Evolutionary conservation across 2,329 filamentous ascomycete species (phyloP), one percentile per base, ranked within the genome.

Genomic region (Aspergillus puulaauensis): DNA sequence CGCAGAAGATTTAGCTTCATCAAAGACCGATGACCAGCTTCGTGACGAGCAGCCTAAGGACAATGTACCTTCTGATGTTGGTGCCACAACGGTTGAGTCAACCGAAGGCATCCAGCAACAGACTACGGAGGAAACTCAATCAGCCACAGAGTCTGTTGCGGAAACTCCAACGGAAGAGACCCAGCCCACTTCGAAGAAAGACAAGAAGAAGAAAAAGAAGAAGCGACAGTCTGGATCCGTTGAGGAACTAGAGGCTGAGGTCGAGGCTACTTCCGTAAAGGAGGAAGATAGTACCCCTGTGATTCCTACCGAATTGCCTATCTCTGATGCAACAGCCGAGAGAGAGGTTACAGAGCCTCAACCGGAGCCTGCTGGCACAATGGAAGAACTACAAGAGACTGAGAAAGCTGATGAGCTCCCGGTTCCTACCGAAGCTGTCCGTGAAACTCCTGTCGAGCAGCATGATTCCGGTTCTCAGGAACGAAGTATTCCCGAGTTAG

Each of bases 141-240:
- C 31, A 14, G 45, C 19, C 7, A 35, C 33, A 12, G 52, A 45
- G 8, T 15, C 35, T 41, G 39, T n/a, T 9, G 24, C 43, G 2
- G 54, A 60, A 40, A 44, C 23, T 7, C 52, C 44, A 23, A 53
- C 51, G 8, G 57, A 61, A 47, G 60, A 57, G 6, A 21, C 40
- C 11, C 59, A 62, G 23, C 8, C 56, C 24, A 41, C 52, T 7
- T 46, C 59, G 53, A 47, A 57, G 7, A 68, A 71, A 54, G 72
- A 69, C 54, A 65, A 69, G 39, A 72, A 73, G 57, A 73, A 72
- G 54, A 68, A 69, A 52, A 68, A 66, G 57, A 69, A 66, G 57
- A 67, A 64, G 48, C 62, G 58, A 11, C 63, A 64, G 24, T 65
- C 65, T 14, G 45, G 44, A 43, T 52, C 57, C n/a, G 15, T 50